Conservation (phyloP, 768 basidiomycete species). For the Leccinum obscurum region DNA sequence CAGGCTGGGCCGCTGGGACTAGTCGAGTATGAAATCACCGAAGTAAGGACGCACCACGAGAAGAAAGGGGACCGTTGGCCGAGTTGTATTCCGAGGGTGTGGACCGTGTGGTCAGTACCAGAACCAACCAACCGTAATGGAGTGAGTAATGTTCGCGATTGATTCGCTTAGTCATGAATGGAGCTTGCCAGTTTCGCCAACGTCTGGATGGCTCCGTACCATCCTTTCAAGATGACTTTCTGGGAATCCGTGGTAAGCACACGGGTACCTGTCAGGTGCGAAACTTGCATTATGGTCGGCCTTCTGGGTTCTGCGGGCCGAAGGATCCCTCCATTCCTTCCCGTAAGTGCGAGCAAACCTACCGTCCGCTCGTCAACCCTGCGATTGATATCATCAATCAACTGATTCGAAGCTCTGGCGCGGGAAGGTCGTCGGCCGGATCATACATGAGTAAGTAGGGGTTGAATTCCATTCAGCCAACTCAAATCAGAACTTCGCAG, state of each 20-base stretch:
- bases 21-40: conserved; percentile 13
- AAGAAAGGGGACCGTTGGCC: not conserved
- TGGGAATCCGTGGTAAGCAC: conserved; percentile 2
- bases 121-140: not conserved
- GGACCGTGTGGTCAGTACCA: not conserved
- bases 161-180: conserved; percentile 25
- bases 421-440: conserved; percentile 22
- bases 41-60: not conserved
- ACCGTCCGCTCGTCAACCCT: conserved; percentile 1
- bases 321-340: conserved; percentile 16
- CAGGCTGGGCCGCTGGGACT: not conserved
- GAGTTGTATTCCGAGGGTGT: not conserved
- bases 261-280: not conserved
- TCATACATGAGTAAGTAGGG: conserved; percentile 6
- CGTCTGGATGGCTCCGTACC: not conserved
- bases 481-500: conserved; percentile 5
- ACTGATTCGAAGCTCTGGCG: not conserved
- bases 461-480: conserved; percentile 1
- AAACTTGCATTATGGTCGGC: not conserved
- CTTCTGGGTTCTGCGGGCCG: conserved; percentile 6
- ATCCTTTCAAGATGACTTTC: conserved; percentile 20
- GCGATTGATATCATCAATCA: not conserved
- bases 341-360: conserved; percentile 12
- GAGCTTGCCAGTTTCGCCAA: not conserved
- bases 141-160: not conserved